A percentile compares a stretch with the other conserved stretches of the same genome.
Evolutionary conservation across 177 flowering plant genomes (phyloP).

Genomic region (Vitis hybrid): DNA sequence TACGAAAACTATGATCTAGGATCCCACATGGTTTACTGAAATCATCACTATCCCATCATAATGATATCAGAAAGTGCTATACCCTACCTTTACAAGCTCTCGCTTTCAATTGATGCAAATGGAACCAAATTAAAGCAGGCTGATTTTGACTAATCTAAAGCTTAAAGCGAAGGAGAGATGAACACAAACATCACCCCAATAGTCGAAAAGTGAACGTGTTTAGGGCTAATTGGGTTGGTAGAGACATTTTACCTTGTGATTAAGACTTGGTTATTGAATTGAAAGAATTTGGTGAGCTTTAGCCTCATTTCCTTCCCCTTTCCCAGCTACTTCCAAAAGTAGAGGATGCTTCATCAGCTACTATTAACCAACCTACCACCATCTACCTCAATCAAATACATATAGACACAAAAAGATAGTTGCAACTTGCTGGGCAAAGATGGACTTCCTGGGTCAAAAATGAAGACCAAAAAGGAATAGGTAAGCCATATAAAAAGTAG

Average conservation of each 20-base stretch:
- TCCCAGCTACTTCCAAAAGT: conserved; percentile 5
- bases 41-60: too few species aligned
- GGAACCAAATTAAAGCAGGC: not conserved
- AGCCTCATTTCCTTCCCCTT: not conserved
- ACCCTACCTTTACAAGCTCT: too few species aligned
- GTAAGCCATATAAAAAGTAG: not conserved
- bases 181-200: not conserved
- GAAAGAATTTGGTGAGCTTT: not conserved
- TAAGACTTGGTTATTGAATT: not conserved
- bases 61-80: too few species aligned
- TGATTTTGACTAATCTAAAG: not conserved
- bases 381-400: conserved; percentile 1
- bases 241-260: not conserved
- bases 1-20: too few species aligned
- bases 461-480: not conserved
- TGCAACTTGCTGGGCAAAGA: not conserved
- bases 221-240: conserved; percentile 12
- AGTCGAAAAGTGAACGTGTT: not conserved
- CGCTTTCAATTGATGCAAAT: too few species aligned
- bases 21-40: too few species aligned
- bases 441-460: not conserved
- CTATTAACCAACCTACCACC: conserved; percentile 2
- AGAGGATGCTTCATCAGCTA: conserved; percentile 1
- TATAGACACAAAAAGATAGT: not conserved
- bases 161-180: not conserved